These are phyloP conservation scores for Daedaleopsis sinensis DNA, from an alignment of 768 basidiomycete genomes.

Conservation along the genomic window DNA sequence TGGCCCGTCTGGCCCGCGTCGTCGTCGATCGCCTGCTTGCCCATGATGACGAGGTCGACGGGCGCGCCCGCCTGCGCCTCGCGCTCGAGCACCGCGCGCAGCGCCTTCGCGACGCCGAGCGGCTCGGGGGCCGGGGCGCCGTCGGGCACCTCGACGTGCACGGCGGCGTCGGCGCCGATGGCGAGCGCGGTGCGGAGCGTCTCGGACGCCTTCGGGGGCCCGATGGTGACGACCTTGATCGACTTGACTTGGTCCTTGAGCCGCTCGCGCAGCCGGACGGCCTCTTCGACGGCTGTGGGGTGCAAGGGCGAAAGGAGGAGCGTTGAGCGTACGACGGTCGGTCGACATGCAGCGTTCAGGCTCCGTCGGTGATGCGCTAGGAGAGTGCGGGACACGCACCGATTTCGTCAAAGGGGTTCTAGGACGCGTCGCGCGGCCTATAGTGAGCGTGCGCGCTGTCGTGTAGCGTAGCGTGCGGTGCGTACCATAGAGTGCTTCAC, in stretches of 20 bases:
- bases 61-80: slow-evolving; percentile 50
- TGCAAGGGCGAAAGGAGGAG: not conserved
- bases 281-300: slow-evolving; percentile 88
- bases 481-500: slow-evolving; percentile 99
- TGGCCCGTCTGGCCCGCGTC: slow-evolving; percentile 95
- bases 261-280: slow-evolving; percentile 88
- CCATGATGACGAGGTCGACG: slow-evolving; percentile 90
- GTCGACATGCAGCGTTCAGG: not conserved
- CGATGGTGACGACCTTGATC: slow-evolving; percentile 94
- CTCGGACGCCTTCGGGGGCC: slow-evolving; percentile 86
- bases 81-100: slow-evolving; percentile 73
- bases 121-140: slow-evolving; percentile 80
- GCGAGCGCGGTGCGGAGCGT: slow-evolving; percentile 95
- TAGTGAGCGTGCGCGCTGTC: not conserved
- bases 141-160: slow-evolving; percentile 89
- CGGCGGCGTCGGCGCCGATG: slow-evolving; percentile 93
- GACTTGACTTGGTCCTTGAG: slow-evolving; percentile 76
- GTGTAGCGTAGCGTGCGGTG: not conserved
- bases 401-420: slow-evolving; percentile 99
- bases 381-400: slow-evolving; percentile 49
- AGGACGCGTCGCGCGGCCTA: slow-evolving; percentile 2
- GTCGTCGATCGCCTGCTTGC: slow-evolving; percentile 98
- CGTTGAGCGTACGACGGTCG: too few relatives aligned
- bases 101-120: slow-evolving; percentile 85
- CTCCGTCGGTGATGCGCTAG: not conserved